These are phyloP conservation scores for Fusarium fujikuroi DNA, from an alignment of 2,329 filamentous ascomycete species.

Conservation along the genomic window DNA sequence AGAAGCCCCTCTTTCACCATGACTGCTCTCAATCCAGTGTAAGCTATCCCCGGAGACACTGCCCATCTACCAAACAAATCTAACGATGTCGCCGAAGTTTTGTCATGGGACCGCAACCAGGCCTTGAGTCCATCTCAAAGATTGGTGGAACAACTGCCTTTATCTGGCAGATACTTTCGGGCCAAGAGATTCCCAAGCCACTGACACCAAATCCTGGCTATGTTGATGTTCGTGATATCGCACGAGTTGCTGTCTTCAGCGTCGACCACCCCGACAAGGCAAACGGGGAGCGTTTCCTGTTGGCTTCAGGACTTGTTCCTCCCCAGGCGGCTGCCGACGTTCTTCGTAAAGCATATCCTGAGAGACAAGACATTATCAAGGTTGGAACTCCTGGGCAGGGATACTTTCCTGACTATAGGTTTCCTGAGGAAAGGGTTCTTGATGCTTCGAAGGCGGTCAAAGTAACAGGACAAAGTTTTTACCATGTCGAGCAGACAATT, in stretches of 20 bases:
- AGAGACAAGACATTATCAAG: conserved; percentile 36
- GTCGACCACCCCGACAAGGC: conserved; percentile 33
- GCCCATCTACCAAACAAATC: accelerated
- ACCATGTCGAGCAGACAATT: conserved; percentile 34
- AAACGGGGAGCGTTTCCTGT: conserved; percentile 35
- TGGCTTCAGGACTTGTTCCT: conserved; percentile 29
- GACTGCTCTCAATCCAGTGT: conserved; percentile 41
- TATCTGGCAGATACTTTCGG: conserved; percentile 39
- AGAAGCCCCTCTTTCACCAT: conserved; percentile 36
- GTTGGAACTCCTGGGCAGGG: conserved; percentile 33
- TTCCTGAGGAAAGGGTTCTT: conserved; percentile 15
- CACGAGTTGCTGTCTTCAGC: conserved; percentile 37
- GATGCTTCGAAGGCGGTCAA: conserved; percentile 35
- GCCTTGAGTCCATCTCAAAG: conserved; percentile 33
- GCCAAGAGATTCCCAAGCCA: conserved; percentile 37
- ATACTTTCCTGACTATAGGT: conserved; percentile 27
- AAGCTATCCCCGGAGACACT: neutral
- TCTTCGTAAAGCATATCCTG: conserved; percentile 39
- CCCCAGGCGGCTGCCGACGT: conserved; percentile 41
- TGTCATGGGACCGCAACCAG: conserved; percentile 40
- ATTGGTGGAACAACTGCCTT: conserved; percentile 35
- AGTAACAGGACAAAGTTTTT: conserved; percentile 32
- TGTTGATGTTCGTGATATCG: conserved; percentile 41
- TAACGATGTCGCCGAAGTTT: conserved; percentile 22
- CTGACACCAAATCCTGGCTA: conserved; percentile 15